Evolutionary conservation across 2,329 filamentous ascomycete species (phyloP).

Genomic region (Cladosporium austrohemisphaericum): DNA sequence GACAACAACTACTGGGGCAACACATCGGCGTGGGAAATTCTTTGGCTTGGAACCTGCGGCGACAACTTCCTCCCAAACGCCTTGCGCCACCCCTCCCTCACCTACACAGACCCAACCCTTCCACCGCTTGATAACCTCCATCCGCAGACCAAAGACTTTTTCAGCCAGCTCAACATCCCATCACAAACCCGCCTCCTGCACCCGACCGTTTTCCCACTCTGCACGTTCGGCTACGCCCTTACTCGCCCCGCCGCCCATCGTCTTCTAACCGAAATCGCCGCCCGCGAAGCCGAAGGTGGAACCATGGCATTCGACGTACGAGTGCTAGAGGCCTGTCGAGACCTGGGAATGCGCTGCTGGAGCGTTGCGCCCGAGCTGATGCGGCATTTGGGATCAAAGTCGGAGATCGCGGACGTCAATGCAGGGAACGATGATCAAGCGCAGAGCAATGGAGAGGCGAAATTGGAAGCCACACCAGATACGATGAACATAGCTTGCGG

Average conservation of each 20-base stretch:
- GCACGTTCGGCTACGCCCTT: constrained; percentile 44
- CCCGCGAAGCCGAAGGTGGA: constrained; percentile 26
- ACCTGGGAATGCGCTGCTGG: constrained; percentile 35
- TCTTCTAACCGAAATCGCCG: constrained; percentile 37
- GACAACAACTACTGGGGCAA: constrained; percentile 37
- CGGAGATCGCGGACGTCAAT: constrained; percentile 36
- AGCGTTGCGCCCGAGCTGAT: constrained; percentile 39
- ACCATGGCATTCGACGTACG: constrained; percentile 40
- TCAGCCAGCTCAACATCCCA: constrained; percentile 35
- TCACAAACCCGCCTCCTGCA: constrained; percentile 38
- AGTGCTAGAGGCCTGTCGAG: constrained; percentile 38
- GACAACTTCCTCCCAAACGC: constrained; percentile 35
- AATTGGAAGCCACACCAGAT: constrained; percentile 8
- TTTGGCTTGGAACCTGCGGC: constrained; percentile 42
- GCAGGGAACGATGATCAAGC: constrained; percentile 12
- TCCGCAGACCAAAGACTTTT: constrained; percentile 36
- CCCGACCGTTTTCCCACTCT: constrained; percentile 41
- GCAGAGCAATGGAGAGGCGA: constrained; percentile 5
- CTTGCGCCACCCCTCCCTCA: constrained; percentile 33
- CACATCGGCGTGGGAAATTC: constrained; percentile 36
- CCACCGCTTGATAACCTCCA: constrained; percentile 36
- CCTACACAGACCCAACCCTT: constrained; percentile 34
- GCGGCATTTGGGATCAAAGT: constrained; percentile 35
- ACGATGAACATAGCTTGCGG: constrained; percentile 34
- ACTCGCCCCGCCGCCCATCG: constrained; percentile 35